Percentiles rank a stretch among this genome's conserved stretches.
Conservation (phyloP, 306 rosid genomes). For the Gastrolobium bilobum region DNA sequence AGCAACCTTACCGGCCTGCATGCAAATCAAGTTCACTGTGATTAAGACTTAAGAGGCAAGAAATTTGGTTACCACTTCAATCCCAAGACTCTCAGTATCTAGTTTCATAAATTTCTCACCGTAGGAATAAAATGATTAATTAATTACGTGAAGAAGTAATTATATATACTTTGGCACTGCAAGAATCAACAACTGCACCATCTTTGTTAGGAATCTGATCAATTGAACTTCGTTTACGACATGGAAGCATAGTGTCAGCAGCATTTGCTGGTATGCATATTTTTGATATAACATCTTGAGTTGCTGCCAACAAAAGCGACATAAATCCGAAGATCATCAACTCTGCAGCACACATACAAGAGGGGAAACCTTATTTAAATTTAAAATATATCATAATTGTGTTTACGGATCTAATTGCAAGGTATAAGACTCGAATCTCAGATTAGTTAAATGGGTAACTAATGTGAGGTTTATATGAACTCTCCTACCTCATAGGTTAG, state of each 20-base stretch:
- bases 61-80: background rate
- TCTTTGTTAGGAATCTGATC: background rate
- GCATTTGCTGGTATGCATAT: constrained; percentile 24
- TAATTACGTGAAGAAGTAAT: background rate
- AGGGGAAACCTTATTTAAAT: background rate
- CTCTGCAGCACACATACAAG: background rate
- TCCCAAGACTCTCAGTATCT: too few species aligned
- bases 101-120: background rate
- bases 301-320: constrained; percentile 35
- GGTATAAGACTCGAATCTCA: too few species aligned
- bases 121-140: background rate
- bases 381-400: background rate
- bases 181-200: constrained; percentile 13
- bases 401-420: too few species aligned
- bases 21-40: background rate
- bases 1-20: constrained; percentile 11
- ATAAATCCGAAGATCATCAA: constrained; percentile 34
- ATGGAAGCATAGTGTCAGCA: constrained; percentile 40
- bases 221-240: constrained; percentile 20
- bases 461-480: too few species aligned
- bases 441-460: too few species aligned
- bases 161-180: constrained; percentile 21
- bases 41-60: background rate
- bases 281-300: constrained; percentile 9
- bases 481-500: too few species aligned